phyloP scores from a whole-genome alignment of 2,329 filamentous ascomycete species.

The Colletotrichum sp. region DNA sequence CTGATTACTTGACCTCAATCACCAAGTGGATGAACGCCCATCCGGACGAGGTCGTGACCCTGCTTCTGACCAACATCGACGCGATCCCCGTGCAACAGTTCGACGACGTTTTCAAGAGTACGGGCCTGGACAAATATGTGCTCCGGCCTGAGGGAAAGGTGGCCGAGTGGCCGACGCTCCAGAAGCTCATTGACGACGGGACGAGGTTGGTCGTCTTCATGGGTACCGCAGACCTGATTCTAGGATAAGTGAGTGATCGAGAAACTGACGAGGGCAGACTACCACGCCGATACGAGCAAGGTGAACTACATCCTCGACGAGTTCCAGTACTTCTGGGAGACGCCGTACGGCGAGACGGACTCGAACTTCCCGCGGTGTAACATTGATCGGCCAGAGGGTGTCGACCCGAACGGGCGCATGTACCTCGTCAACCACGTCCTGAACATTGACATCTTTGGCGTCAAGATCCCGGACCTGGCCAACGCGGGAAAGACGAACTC shows the following conservation, averaged over 20 bases:
- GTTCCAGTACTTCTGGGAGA: slow-evolving; percentile 75
- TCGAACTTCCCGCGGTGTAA: slow-evolving; percentile 67
- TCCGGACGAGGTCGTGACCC: slow-evolving; percentile 64
- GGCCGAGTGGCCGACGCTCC: slow-evolving; percentile 71
- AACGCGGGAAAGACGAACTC: slow-evolving; percentile 39
- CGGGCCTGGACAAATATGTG: slow-evolving; percentile 61
- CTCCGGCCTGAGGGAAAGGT: slow-evolving; percentile 54
- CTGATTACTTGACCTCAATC: slow-evolving; percentile 59
- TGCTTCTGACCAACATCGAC: slow-evolving; percentile 69
- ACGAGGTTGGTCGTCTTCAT: slow-evolving; percentile 75
- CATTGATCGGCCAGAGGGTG: slow-evolving; percentile 63
- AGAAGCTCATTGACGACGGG: slow-evolving; percentile 64
- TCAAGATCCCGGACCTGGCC: slow-evolving; percentile 38
- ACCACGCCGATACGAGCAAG: slow-evolving; percentile 49
- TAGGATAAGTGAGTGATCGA: neutral
- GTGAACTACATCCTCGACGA: slow-evolving; percentile 70
- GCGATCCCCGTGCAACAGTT: slow-evolving; percentile 60
- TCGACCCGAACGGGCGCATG: slow-evolving; percentile 44
- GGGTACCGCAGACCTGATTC: slow-evolving; percentile 43
- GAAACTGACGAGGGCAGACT: slow-evolving; percentile 54
- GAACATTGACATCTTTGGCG: slow-evolving; percentile 34
- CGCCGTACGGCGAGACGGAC: slow-evolving; percentile 67
- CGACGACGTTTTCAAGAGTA: slow-evolving; percentile 55
- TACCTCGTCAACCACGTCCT: slow-evolving; percentile 48
- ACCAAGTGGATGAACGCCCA: slow-evolving; percentile 65